Base-by-base conservation (phyloP, 768 basidiomycete species). In the Dictyophora rubrovolvata region DNA sequence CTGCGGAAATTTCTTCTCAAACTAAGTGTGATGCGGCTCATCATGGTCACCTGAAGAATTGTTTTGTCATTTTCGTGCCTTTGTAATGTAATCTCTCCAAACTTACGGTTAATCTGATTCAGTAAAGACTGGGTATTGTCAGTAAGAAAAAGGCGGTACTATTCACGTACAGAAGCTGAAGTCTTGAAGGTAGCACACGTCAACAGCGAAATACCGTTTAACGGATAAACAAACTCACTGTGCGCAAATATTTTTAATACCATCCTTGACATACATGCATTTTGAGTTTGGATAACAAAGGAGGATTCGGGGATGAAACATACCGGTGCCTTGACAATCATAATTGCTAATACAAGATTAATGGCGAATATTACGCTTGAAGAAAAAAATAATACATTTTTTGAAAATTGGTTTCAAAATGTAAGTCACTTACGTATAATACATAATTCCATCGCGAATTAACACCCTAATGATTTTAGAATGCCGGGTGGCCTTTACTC, bases 11-110 rank as follows among this genome's bases (percentile, higher is more conserved):
- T 59, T 34, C 51, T 59, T 20, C 57, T 48, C 10, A 85, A 73
- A 66, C 79, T 80, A 22, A 85, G 74, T 1, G 84, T 85, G 53
- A 86, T 85, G 8, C 84, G 77, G 2, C 82, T 84, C 77, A 85
- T 83, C 80, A 85, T 86, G 0, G 81, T 74, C 11, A 85, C 81
- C 69, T 78, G 65, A 28, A 12, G 18, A 12, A 18, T 37, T 37
- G 53, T 35, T 7, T 48, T 6, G 35, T 48, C 14, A 9, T n/a
- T n/a, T n/a, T n/a, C n/a, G n/a, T 51, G 56, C 18, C 34, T 21
- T n/a, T 20, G 35, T 51, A 55, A 33, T 21, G 59, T 35, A 46
- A 46, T 3, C 0, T 35, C 5, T 23, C 52, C 17, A 51, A 12
- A 22, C 50, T 34, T 10, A 22, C 50, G 50, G 21, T 22, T 51